Base-by-base conservation (phyloP, 2,329 filamentous ascomycete genomes). In the Arthrobotrys pseudoclavata region DNA sequence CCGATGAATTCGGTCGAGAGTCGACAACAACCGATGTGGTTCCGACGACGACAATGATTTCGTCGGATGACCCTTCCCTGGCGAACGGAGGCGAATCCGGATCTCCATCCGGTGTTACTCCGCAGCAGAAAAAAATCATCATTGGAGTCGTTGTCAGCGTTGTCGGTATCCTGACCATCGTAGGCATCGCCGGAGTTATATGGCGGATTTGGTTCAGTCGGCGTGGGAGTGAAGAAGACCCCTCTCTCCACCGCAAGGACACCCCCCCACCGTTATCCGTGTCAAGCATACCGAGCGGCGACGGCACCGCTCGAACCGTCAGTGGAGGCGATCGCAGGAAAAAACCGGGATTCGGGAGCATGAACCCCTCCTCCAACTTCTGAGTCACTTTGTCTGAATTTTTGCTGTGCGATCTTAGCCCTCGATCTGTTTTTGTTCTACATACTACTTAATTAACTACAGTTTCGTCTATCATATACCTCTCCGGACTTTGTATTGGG, bases 121-220 rank as follows among this genome's bases (percentile, higher is more conserved):
- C 69, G 4, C 62, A 72, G 15, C 69, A 79, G 55, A 79, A 79
- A 47, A 72, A 74, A 37, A 79, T 79, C 3, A 79, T 79, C 7
- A 79, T 79, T 1, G 75, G 75, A 1, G 75, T 79, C 2, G 75
- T 79, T 47, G 75, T 79, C 13, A 70, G 75, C 18, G 42, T 79
- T 18, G 75, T 72, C 10, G 75, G 75, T 10, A 45, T 74, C 4
- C 75, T 79, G 6, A 69, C 75, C 2, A 31, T 79, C 20, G 69
- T 69, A 0, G 75, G 75, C 15, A 69, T 79, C 24, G 69, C 48
- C n/a, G 69, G 69, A 24, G 64, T 79, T 26, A 45, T 74, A 10
- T 79, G 75, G 75, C 68, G 75, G n/a, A 72, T 79, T 66, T 79
- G 75, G 75, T 72, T 72, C 20, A 67, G 61, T 13, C 75, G 69